Evolutionary conservation across 805 yeast genomes (phyloP).

Genomic region (Wickerhamomyces canadensis): DNA sequence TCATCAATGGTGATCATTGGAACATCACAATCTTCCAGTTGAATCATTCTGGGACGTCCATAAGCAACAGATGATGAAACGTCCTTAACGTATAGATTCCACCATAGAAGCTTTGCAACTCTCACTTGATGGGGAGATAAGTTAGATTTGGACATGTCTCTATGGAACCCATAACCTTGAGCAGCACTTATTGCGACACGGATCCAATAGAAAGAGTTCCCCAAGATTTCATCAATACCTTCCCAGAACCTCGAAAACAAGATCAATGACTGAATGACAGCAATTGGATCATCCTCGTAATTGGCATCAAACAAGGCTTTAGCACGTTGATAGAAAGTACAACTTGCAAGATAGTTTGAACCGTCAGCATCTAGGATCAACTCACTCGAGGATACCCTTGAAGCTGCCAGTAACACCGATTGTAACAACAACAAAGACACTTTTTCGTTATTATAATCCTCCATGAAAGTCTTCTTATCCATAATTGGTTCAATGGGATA

Average conservation of each 20-base stretch:
- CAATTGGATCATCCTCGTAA: conserved; percentile 59
- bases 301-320: conserved; percentile 69
- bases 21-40: conserved; percentile 69
- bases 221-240: conserved; percentile 63
- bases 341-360: conserved; percentile 44
- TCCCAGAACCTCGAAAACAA: conserved; percentile 70
- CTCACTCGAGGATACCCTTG: conserved; percentile 53
- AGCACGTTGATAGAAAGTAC: conserved; percentile 65
- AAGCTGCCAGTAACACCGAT: conserved; percentile 63
- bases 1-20: conserved; percentile 67
- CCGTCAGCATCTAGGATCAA: conserved; percentile 40
- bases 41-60: conserved; percentile 67
- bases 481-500: conserved; percentile 70
- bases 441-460: conserved; percentile 45
- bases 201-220: conserved; percentile 65
- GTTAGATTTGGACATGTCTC: conserved; percentile 37
- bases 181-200: conserved; percentile 65
- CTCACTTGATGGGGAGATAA: conserved; percentile 37
- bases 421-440: conserved; percentile 63
- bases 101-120: conserved; percentile 66
- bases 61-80: conserved; percentile 63
- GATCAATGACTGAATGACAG: conserved; percentile 54
- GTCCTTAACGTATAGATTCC: conserved; percentile 72
- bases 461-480: conserved; percentile 56
- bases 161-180: conserved; percentile 72